Percentiles rank a stretch among this genome's conserved stretches.
These are phyloP conservation scores for Trapa bicornis DNA, from an alignment of 345 rosid genomes.

Conservation along the genomic window DNA sequence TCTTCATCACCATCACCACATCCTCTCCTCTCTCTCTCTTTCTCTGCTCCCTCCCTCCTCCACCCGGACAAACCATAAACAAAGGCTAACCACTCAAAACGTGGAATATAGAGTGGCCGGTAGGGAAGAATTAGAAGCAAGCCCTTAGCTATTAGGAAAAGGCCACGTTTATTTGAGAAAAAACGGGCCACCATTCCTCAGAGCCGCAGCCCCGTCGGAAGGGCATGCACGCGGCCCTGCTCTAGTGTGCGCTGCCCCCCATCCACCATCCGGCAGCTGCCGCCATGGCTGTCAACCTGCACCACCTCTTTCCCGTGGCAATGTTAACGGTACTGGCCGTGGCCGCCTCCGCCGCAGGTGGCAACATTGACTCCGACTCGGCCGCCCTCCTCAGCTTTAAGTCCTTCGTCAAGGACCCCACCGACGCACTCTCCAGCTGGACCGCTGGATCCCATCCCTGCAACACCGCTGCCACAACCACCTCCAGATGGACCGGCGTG, in stretches of 20 bases:
- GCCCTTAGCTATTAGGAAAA: not conserved
- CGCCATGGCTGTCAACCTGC: constrained; percentile 8
- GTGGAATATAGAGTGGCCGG: not conserved
- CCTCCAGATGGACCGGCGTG: constrained; percentile 53
- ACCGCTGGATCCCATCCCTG: constrained; percentile 23
- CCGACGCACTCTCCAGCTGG: constrained; percentile 31
- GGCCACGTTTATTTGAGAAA: too few species aligned
- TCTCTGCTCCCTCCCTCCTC: not conserved
- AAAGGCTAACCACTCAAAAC: constrained; percentile 2
- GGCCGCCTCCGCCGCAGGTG: not conserved
- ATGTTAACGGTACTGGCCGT: not conserved
- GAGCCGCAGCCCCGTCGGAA: constrained; percentile 23
- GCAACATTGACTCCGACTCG: constrained; percentile 30
- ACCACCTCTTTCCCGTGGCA: constrained; percentile 2
- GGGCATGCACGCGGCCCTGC: constrained; percentile 60
- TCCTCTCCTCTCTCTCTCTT: too few species aligned
- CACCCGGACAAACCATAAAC: not conserved
- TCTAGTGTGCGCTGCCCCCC: constrained; percentile 24
- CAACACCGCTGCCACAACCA: not conserved
- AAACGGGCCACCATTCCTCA: not conserved
- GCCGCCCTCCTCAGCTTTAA: constrained; percentile 54
- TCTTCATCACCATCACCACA: too few species aligned
- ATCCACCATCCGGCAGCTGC: too few species aligned
- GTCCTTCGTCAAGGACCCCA: constrained; percentile 24
- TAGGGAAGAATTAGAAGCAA: not conserved